phyloP scores from a whole-genome alignment of 352 stramenopile genomes.

The Phytophthora aleatoria region DNA sequence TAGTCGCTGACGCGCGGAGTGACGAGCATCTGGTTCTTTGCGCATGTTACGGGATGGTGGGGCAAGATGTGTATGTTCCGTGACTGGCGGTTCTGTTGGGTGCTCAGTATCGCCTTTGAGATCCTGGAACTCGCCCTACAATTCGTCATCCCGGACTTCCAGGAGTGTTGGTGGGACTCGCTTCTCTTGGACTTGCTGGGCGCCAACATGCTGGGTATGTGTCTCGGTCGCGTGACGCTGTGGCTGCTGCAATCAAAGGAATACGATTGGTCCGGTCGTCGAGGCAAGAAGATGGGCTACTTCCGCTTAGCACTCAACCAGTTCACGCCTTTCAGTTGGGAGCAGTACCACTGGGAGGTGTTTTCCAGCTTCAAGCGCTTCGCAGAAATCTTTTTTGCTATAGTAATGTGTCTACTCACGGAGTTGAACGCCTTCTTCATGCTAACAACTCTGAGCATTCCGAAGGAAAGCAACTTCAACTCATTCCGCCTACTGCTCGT shows the following conservation, averaged over 20 bases:
- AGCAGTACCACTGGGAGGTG: conserved; percentile 91
- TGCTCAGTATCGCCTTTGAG: conserved; percentile 91
- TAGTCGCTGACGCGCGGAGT: conserved; percentile 70
- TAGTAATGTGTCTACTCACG: conserved; percentile 85
- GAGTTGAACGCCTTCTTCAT: conserved; percentile 96
- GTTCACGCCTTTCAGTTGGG: conserved; percentile 90
- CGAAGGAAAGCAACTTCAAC: conserved; percentile 89
- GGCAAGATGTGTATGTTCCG: conserved; percentile 95
- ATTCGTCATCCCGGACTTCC: conserved; percentile 93
- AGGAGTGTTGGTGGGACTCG: conserved; percentile 96
- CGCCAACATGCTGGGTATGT: conserved; percentile 92
- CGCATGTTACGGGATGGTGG: conserved; percentile 89
- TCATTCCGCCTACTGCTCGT: conserved; percentile 76
- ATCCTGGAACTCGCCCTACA: conserved; percentile 88
- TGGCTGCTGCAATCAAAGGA: conserved; percentile 86
- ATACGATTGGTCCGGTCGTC: conserved; percentile 90
- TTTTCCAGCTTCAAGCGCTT: conserved; percentile 93
- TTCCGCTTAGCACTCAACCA: conserved; percentile 77
- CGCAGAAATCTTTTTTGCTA: conserved; percentile 76
- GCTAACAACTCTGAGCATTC: conserved; percentile 86
- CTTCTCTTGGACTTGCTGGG: conserved; percentile 91
- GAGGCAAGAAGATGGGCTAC: conserved; percentile 70
- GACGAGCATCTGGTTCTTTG: conserved; percentile 86
- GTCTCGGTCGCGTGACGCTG: conserved; percentile 71
- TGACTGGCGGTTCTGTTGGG: conserved; percentile 93